These are phyloP conservation scores for Mucor indicus DNA, from an alignment of 371 early-diverging fungal genomes.

Conservation along the genomic window DNA sequence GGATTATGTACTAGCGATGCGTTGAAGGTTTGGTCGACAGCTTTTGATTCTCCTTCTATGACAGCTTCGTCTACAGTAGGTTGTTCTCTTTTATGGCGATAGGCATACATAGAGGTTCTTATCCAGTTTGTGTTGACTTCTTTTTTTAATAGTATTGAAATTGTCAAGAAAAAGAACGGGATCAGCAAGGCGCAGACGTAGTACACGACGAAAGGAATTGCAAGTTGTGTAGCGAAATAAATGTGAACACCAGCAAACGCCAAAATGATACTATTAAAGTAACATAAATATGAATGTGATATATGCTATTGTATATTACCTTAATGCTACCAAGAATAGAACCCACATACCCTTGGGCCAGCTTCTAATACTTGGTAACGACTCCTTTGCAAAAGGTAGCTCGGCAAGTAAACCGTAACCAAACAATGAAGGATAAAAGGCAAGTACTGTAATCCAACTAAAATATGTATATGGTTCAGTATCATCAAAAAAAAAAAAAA, in stretches of 20 bases:
- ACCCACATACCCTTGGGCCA: conserved; percentile 73
- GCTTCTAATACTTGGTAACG: conserved; percentile 59
- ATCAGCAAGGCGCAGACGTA: conserved; percentile 54
- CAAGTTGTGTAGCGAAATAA: conserved; percentile 38
- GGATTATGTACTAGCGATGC: background rate
- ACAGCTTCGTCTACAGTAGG: background rate
- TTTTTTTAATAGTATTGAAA: conserved; percentile 31
- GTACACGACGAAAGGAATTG: conserved; percentile 45
- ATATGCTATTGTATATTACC: conserved; percentile 14
- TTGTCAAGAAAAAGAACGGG: conserved; percentile 42
- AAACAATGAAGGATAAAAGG: conserved; percentile 69
- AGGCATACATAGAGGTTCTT: conserved; percentile 10
- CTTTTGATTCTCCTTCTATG: too few relatives aligned
- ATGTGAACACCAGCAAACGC: conserved; percentile 64
- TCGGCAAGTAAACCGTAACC: conserved; percentile 66
- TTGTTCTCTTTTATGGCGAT: background rate
- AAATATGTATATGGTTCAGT: background rate
- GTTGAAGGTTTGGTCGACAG: background rate
- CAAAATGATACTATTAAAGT: conserved; percentile 36
- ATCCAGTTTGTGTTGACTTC: conserved; percentile 40
- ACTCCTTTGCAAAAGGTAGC: conserved; percentile 67
- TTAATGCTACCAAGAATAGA: conserved; percentile 55
- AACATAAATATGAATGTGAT: background rate
- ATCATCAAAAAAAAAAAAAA: too few relatives aligned
- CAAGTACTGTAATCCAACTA: conserved; percentile 68